Base-by-base conservation (phyloP, 129 eudicot genomes). In the Sambucus nigra region DNA sequence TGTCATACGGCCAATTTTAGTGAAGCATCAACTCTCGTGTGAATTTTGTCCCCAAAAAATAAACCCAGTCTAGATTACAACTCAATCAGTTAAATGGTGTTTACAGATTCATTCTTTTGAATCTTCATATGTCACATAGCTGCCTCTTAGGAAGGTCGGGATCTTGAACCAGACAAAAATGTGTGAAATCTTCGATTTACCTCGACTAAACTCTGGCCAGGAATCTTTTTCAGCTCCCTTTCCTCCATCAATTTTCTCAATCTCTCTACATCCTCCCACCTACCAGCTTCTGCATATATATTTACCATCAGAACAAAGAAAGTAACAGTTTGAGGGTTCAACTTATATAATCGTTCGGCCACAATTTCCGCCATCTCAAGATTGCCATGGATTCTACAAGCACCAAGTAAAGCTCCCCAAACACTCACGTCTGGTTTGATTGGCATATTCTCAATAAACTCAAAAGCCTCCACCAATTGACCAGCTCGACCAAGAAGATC, bases 401-500 rank as follows among this genome's bases (percentile, higher is more conserved):
- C 77, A 52, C 74, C 62, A 61, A 71, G 82, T 58, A 76, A 47
- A 48, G 78, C 74, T 61, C 75, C 76, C 77, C 80, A 73, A 68
- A 65, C 76, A 61, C 54, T 70, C 24, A 17, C 68, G 61, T 65
- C 64, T 17, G 80, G 71, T 57, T 71, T 53, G 20, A 56, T 61
- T 16, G 73, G 60, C 80, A 78, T 78, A 31, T 55, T 73, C 52
- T 55, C 24, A 46, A 73, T 78, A 20, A 73, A 69, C 38, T 73
- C 77, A 29, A 57, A 73, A n/a, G 85, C 80, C 61, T 69, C 77
- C 23, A 25, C 6, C 53, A 78, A 50, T 53, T 57, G 54, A 13
- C 85, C 85, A 9, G 69, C 61, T 56, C 68, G 67, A 4, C 69
- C 85, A 44, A 73, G 77, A 35, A 73, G 85, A 73, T 73, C 84